Base-by-base conservation (phyloP, 805 yeast species). In the Spathaspora girioi region DNA sequence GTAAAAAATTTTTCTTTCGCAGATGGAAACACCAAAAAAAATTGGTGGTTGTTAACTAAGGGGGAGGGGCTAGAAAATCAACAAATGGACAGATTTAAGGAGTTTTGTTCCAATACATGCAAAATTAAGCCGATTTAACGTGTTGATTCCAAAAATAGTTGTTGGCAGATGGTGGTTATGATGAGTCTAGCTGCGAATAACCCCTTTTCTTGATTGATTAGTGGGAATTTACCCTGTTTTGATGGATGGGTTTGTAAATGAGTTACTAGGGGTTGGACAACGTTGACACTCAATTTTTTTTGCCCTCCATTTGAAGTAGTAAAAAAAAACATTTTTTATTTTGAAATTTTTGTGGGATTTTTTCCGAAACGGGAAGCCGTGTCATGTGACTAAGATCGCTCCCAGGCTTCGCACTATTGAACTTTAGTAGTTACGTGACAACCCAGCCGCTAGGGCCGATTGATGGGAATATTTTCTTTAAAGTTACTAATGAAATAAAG, bases 201-300 rank as follows among this genome's bases (percentile, higher is more conserved):
- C 54, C 52, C 54, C 41, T 51, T 56, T 26, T 45, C 14, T 44
- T 35, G 51, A 55, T 51, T 51, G 56, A 53, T 55, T 52, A 48
- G 45, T 42, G 27, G 49, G 45, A 43, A 20, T 47, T 26, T 44
- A 50, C 43, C 52, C 53, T 44, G 40, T 17, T 31, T 17, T 41
- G 32, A 9, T 45, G 23, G 26, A 29, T 44, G 27, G 38, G 40
- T 31, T 14, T 18, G 11, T 31, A 31, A 18, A 32, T 32, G 8
- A 31, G 38, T 14, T 31, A 11, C 10, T 15, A 44, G 38, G 27
- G 35, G 38, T 35, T 35, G 47, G 47, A 20, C 26, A 20, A 18
- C 43, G 26, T 18, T 12, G 47, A 18, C 29, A 31, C 10, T 5
- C 15, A 29, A 8, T 17, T 18, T 19, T 15, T 15, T 17, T 47